Evolutionary conservation across 176 grass and related monocot species (phyloP).

Genomic region (Eragrostis curvula): DNA sequence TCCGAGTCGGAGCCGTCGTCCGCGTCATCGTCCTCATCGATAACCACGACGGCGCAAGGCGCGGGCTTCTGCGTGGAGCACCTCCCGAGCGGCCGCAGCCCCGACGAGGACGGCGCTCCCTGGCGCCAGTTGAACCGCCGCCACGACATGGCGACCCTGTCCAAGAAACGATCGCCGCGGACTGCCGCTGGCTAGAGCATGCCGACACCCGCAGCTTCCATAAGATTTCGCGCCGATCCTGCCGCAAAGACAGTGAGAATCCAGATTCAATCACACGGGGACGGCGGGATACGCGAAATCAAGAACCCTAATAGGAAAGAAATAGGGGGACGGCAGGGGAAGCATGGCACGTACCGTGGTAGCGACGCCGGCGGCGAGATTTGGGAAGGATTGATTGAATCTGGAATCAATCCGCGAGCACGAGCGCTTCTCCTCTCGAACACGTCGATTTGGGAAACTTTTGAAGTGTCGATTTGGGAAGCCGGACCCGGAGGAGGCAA

Average conservation of each 20-base stretch:
- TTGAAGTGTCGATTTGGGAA: neutral
- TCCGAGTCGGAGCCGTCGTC: neutral
- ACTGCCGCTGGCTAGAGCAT: slow-evolving; percentile 30
- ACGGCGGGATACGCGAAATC: neutral
- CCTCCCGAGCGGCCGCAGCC: neutral
- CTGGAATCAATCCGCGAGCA: neutral
- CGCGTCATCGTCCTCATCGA: slow-evolving; percentile 35
- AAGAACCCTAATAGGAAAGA: slow-evolving; percentile 37
- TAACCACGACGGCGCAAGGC: slow-evolving; percentile 25
- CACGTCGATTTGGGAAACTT: neutral
- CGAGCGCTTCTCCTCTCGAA: too few relatives aligned
- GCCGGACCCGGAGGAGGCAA: neutral
- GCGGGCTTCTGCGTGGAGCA: slow-evolving; percentile 26
- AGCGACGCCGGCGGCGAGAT: neutral
- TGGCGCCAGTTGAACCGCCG: neutral
- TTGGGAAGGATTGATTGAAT: neutral
- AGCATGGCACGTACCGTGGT: slow-evolving; percentile 8
- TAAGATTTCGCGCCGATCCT: slow-evolving; percentile 22
- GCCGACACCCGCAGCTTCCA: neutral
- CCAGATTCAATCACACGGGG: slow-evolving; percentile 4
- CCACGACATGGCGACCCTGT: slow-evolving; percentile 40
- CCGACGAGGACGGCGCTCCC: neutral
- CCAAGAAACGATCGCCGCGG: neutral
- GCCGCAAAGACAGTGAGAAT: neutral
- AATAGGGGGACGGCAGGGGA: neutral